Percentiles rank a stretch among this genome's conserved stretches.
Conservation (phyloP, 2,329 filamentous ascomycete species). For the Nannizzia gypsea region DNA sequence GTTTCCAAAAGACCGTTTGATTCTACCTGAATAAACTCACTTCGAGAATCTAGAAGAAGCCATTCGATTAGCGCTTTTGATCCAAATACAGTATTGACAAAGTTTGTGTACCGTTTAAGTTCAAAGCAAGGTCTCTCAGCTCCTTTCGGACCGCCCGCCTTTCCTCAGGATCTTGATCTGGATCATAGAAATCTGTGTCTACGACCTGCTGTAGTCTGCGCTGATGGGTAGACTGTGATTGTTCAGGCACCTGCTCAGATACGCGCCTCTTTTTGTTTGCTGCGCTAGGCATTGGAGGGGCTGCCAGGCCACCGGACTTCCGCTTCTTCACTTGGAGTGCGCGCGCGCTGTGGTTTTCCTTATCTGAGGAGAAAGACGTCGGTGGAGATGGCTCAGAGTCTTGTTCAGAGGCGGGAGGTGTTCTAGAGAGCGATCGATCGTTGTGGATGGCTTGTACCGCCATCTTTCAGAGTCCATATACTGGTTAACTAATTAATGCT, state of each 20-base stretch:
- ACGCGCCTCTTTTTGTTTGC: slow-evolving; percentile 13
- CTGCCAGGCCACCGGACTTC: slow-evolving; percentile 6
- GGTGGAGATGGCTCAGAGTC: slow-evolving; percentile 21
- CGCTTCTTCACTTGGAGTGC: slow-evolving; percentile 17
- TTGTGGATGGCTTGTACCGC: not conserved
- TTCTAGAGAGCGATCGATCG: not conserved
- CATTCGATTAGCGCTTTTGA: not conserved
- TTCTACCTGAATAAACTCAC: slow-evolving; percentile 56
- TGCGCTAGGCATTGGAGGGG: slow-evolving; percentile 9
- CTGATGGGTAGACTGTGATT: slow-evolving; percentile 9
- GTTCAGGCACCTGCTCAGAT: slow-evolving; percentile 7
- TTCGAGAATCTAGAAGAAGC: slow-evolving; percentile 48
- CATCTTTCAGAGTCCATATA: not conserved
- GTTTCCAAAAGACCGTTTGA: slow-evolving; percentile 55
- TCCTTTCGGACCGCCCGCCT: slow-evolving; percentile 57
- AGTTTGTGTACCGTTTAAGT: slow-evolving; percentile 40
- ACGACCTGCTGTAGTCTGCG: slow-evolving; percentile 5
- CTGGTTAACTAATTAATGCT: not conserved
- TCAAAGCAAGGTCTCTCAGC: slow-evolving; percentile 50
- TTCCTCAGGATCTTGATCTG: slow-evolving; percentile 62
- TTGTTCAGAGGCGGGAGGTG: slow-evolving; percentile 8
- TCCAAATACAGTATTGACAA: not conserved
- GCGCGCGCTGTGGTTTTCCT: slow-evolving; percentile 32
- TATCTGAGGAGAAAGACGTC: slow-evolving; percentile 30
- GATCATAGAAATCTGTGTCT: slow-evolving; percentile 55